These are phyloP conservation scores for Echites panduratus DNA, from an alignment of 257 asterid species.

Conservation along the genomic window DNA sequence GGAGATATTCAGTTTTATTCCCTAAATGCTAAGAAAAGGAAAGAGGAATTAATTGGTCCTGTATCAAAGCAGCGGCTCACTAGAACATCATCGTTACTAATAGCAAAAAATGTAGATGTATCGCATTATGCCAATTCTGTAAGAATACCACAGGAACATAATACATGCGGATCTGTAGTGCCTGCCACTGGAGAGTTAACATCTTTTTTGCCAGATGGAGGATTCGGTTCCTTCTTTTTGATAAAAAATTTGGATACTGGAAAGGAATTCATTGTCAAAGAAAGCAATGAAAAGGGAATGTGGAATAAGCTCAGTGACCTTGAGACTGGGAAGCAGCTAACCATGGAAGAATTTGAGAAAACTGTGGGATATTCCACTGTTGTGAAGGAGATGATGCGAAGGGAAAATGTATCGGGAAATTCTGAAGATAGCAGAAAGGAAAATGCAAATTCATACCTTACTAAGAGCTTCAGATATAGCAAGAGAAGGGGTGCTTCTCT, in stretches of 20 bases:
- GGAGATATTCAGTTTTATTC: constrained; percentile 62
- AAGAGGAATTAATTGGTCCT: constrained; percentile 68
- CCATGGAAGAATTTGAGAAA: constrained; percentile 88
- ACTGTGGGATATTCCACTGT: constrained; percentile 74
- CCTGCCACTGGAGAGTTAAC: constrained; percentile 23
- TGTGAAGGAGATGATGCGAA: constrained; percentile 76
- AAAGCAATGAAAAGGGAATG: constrained; percentile 65
- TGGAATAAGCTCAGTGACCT: constrained; percentile 84
- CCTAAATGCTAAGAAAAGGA: constrained; percentile 48
- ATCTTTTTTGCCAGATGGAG: constrained; percentile 25
- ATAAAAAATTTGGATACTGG: constrained; percentile 90
- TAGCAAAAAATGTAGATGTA: constrained; percentile 31
- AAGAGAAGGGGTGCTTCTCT: constrained; percentile 72
- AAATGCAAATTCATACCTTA: constrained; percentile 36
- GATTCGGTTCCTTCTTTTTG: constrained; percentile 56
- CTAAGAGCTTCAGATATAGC: constrained; percentile 70
- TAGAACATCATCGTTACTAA: constrained; percentile 51
- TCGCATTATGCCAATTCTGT: constrained; percentile 27
- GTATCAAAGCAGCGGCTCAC: constrained; percentile 66
- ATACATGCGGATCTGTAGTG: constrained; percentile 18
- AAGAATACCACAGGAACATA: constrained; percentile 26
- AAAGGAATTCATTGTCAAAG: constrained; percentile 76
- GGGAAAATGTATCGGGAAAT: constrained; percentile 31
- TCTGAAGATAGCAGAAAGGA: constrained; percentile 37
- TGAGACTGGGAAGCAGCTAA: constrained; percentile 83